Conservation (phyloP, 1,284 basidiomycete species). For the Cryptococcus sp. region DNA sequence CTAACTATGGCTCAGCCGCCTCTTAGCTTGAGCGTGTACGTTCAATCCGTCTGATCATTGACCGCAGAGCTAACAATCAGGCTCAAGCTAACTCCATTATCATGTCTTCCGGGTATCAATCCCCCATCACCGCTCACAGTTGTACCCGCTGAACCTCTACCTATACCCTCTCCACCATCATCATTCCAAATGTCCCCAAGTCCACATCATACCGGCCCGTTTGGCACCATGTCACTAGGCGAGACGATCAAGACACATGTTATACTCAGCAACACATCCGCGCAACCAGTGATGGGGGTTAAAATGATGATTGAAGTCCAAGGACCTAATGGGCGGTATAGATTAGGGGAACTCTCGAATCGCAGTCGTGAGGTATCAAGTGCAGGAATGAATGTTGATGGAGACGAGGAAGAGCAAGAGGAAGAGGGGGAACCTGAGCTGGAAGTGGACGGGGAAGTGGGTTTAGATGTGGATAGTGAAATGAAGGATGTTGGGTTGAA, state of each 20-base stretch:
- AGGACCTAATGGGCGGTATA: slow-evolving; percentile 25
- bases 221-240: slow-evolving; percentile 33
- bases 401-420: slow-evolving; percentile 8
- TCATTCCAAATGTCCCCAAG: slow-evolving; percentile 33
- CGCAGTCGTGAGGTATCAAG: too few relatives aligned
- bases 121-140: slow-evolving; percentile 4
- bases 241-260: slow-evolving; percentile 25
- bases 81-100: slow-evolving; percentile 13
- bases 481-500: slow-evolving; percentile 42
- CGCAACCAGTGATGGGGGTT: slow-evolving; percentile 23
- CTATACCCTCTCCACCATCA: slow-evolving; percentile 11
- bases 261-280: slow-evolving; percentile 26
- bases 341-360: slow-evolving; percentile 41
- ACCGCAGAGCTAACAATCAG: too few relatives aligned
- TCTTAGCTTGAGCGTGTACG: too few relatives aligned
- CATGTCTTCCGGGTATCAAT: slow-evolving; percentile 10
- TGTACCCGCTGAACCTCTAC: slow-evolving; percentile 6
- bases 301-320: slow-evolving; percentile 45
- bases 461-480: slow-evolving; percentile 31
- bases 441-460: slow-evolving; percentile 19
- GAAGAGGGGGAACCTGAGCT: slow-evolving; percentile 20
- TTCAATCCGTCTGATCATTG: too few relatives aligned
- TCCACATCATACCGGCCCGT: slow-evolving; percentile 35
- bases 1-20: too few relatives aligned
- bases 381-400: slow-evolving; percentile 7